phyloP scores from a whole-genome alignment of 495 filamentous ascomycete species.

The Glarea lozoyensis region DNA sequence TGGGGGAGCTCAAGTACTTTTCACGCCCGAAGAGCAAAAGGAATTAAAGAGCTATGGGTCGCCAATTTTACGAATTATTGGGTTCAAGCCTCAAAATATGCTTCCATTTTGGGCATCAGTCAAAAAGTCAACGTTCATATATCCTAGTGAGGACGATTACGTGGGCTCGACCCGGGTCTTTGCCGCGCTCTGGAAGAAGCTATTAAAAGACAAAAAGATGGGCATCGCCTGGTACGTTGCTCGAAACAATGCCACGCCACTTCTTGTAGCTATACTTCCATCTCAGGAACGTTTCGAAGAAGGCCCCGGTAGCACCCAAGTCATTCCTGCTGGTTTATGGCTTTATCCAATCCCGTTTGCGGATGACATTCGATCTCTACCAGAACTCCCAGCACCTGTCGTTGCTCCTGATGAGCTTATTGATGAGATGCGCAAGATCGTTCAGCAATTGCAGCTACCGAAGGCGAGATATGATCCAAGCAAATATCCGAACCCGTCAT shows the following conservation, averaged over 20 bases:
- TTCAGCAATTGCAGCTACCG: conserved; percentile 85
- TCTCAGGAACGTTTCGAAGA: conserved; percentile 60
- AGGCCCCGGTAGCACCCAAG: conserved; percentile 20
- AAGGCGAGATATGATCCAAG: conserved; percentile 72
- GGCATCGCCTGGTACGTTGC: conserved; percentile 86
- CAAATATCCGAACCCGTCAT: conserved; percentile 86
- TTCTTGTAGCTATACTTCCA: conserved; percentile 72
- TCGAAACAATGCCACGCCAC: conserved; percentile 66
- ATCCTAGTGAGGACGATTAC: conserved; percentile 83
- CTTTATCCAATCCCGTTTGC: conserved; percentile 80
- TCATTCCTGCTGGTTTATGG: conserved; percentile 79
- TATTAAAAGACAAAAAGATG: conserved; percentile 67
- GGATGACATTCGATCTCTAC: conserved; percentile 77
- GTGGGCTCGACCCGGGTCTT: conserved; percentile 91
- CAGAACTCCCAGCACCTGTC: conserved; percentile 39
- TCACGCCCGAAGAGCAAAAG: conserved; percentile 73
- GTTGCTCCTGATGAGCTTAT: conserved; percentile 61
- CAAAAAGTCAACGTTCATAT: conserved; percentile 84
- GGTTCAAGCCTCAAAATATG: conserved; percentile 75
- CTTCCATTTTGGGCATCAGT: conserved; percentile 80
- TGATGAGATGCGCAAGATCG: conserved; percentile 69
- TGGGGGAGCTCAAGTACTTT: conserved; percentile 80
- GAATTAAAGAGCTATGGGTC: conserved; percentile 69
- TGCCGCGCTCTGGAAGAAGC: conserved; percentile 79
- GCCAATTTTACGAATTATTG: conserved; percentile 79